Conservation (phyloP, 1,284 basidiomycete genomes). For the Laetiporus sulphureus region DNA sequence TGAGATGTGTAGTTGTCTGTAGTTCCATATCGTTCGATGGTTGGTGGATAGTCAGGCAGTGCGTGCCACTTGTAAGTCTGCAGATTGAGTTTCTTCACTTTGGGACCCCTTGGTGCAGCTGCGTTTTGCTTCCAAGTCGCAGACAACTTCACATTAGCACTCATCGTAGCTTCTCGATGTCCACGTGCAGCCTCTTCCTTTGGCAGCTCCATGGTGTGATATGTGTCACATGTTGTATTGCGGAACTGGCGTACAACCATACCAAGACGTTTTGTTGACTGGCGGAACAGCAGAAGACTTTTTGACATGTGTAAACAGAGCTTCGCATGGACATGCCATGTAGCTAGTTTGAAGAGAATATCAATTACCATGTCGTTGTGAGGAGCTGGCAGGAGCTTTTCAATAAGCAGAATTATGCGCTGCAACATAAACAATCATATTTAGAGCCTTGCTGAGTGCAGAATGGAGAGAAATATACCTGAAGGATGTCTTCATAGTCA, state of each 20-base stretch:
- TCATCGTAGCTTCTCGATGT: conserved; percentile 7
- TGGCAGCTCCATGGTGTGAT: conserved; percentile 20
- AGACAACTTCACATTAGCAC: not conserved
- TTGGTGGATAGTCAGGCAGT: conserved; percentile 24
- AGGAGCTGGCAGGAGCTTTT: conserved; percentile 17
- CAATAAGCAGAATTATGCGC: conserved; percentile 24
- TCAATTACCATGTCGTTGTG: conserved; percentile 17
- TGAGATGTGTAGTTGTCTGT: conserved; percentile 31
- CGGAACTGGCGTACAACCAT: conserved; percentile 14
- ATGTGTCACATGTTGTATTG: conserved; percentile 7
- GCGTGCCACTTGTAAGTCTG: conserved; percentile 28
- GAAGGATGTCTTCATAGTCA: conserved; percentile 25
- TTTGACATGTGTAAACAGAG: conserved; percentile 23
- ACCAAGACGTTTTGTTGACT: conserved; percentile 14
- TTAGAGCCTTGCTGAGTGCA: not conserved
- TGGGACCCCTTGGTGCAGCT: not conserved
- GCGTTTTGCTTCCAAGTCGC: not conserved
- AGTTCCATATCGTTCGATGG: conserved; percentile 26
- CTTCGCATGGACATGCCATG: conserved; percentile 27
- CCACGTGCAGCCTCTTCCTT: conserved; percentile 16
- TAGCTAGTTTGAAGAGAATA: conserved; percentile 19
- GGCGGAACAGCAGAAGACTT: conserved; percentile 14
- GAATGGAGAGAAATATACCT: conserved; percentile 11
- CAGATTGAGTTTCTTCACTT: conserved; percentile 16
- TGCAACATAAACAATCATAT: conserved; percentile 7